Evolutionary conservation across 257 asterid genomes (phyloP).

Genomic region (Solanum piurae): DNA sequence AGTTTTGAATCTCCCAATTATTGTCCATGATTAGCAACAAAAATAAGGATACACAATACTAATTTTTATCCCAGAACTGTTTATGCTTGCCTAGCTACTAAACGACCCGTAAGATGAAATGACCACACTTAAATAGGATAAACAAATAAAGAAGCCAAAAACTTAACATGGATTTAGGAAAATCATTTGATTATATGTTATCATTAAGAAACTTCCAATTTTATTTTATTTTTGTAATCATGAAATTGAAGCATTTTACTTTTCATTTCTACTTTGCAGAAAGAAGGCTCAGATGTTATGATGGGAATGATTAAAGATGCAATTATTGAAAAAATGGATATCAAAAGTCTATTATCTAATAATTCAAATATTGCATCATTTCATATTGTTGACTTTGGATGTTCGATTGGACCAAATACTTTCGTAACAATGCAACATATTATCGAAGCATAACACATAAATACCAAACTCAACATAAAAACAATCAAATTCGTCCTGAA

Average conservation of each 20-base stretch:
- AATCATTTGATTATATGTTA: neutral
- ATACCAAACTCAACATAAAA: neutral
- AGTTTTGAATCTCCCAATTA: too few relatives aligned
- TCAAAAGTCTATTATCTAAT: neutral
- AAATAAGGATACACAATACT: too few relatives aligned
- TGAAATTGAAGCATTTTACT: neutral
- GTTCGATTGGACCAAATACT: constrained; percentile 39
- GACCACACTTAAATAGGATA: neutral
- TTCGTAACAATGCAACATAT: constrained; percentile 29
- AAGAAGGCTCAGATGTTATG: constrained; percentile 12
- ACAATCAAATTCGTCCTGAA: constrained; percentile 1
- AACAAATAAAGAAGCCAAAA: neutral
- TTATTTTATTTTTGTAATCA: neutral
- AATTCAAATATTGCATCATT: neutral
- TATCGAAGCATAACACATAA: constrained; percentile 14
- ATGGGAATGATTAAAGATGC: constrained; percentile 15
- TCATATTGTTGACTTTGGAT: constrained; percentile 37
- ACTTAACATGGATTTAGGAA: neutral
- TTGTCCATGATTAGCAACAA: too few relatives aligned
- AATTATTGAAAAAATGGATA: constrained; percentile 6
- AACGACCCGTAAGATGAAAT: too few relatives aligned
- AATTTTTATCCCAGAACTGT: too few relatives aligned
- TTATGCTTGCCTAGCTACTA: too few relatives aligned
- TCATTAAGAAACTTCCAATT: neutral
- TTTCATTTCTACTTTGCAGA: constrained; percentile 16